Evolutionary conservation across 441 rosid genomes (phyloP), one percentile per base, ranked within the genome.

Genomic region (Macaranga tanarius): DNA sequence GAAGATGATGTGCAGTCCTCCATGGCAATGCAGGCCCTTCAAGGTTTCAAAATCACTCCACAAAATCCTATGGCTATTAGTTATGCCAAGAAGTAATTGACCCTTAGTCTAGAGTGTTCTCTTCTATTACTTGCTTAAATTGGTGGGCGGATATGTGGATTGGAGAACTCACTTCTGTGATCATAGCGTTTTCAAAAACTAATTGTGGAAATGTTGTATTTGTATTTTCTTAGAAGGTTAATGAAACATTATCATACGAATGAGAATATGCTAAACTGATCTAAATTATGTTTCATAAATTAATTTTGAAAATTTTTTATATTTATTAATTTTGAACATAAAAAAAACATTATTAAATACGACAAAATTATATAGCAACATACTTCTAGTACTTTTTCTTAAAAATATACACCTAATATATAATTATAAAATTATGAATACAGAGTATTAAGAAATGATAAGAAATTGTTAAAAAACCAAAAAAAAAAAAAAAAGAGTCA

Each of bases 1-100:
- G 99, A 90, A 79, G 97, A 93, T 34, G 98, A 96, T n/a, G 86
- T 78, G 70, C 94, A 96, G 70, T 89, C 98, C n/a, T 87, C 90
- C 62, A 86, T 87, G 85, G 96, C 99, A 52, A 87, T 90, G 97
- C 88, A 89, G 78, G 88, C 93, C 73, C 98, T 95, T 76, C 97
- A 93, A 70, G 94, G 92, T 62, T 95, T 95, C 87, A 90, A 89
- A 80, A 88, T 95, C 75, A 83, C 92, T 73, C 95, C 97, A 9
- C 97, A 89, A 78, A 84, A 86, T 72, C 97, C 97, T 31, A 92
- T 93, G 98, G 78, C 81, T 23, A 85, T 92, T 77, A 75, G 88
- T 74, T 89, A 83, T 15, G 95, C 95, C 76, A 92, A 92, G 85
- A 91, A 88, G 83, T 89, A 78, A 79, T 26, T 26, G 28, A 62